These are phyloP conservation scores for Acacia concinna DNA, from an alignment of 331 rosid genomes.

Conservation along the genomic window DNA sequence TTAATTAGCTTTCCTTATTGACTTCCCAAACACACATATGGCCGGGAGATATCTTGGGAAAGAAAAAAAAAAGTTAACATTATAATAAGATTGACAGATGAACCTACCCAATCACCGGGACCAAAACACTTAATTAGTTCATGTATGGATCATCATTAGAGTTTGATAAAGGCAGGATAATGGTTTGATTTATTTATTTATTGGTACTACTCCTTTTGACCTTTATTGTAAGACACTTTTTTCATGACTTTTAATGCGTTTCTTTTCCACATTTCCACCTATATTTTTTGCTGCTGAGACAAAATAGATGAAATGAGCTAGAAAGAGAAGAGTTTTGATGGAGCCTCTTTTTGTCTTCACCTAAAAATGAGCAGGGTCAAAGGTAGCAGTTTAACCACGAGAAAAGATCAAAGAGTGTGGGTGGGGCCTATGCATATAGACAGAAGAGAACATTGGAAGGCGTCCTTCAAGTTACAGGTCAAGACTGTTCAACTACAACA, in stretches of 20 bases:
- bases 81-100: not conserved
- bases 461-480: not conserved
- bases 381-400: not conserved
- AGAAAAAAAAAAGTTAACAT: not conserved
- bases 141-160: not conserved
- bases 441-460: not conserved
- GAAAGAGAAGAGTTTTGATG: not conserved
- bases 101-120: not conserved
- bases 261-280: too few relatives aligned
- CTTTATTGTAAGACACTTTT: not conserved
- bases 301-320: not conserved
- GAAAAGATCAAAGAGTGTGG: not conserved
- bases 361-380: not conserved
- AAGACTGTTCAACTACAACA: constrained; percentile 10
- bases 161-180: not conserved
- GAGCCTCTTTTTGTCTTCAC: not conserved
- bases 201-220: not conserved
- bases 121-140: not conserved
- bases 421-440: not conserved
- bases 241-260: not conserved
- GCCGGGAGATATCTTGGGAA: too few relatives aligned
- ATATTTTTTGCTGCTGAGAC: not conserved
- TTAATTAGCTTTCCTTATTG: too few relatives aligned
- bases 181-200: too few relatives aligned
- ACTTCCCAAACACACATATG: too few relatives aligned